Percentiles rank a stretch among this genome's conserved stretches.
Conservation (phyloP, 805 yeast genomes). For the Brettanomyces anomalus region DNA sequence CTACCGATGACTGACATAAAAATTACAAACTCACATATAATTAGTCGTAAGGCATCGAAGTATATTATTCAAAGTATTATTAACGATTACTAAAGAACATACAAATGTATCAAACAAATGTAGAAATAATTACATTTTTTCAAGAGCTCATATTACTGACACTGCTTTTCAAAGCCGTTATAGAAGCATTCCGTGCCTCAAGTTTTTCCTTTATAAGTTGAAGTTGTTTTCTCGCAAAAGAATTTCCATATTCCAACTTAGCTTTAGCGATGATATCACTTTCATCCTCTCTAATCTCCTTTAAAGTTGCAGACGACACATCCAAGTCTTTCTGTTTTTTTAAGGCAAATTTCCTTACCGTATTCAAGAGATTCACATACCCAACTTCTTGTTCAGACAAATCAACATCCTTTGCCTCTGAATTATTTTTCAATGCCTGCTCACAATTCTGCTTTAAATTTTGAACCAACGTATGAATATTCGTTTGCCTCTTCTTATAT, state of each 20-base stretch:
- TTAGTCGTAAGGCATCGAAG: no score
- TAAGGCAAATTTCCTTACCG: constrained; percentile 7
- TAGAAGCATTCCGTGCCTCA: constrained; percentile 6
- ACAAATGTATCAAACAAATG: no score
- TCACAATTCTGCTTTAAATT: constrained; percentile 7
- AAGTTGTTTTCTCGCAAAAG: constrained; percentile 5
- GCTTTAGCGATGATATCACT: constrained; percentile 4
- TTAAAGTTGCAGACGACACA: constrained; percentile 7
- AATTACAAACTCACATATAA: no score
- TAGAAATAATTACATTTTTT: no score
- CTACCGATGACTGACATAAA: no score
- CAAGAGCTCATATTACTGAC: no score
- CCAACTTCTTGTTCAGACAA: constrained; percentile 20
- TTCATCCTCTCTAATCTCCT: constrained; percentile 13
- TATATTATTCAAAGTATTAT: no score
- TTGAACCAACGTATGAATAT: constrained; percentile 11
- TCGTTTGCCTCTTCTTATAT: constrained; percentile 23
- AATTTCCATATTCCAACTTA: constrained; percentile 3
- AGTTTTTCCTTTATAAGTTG: constrained; percentile 13
- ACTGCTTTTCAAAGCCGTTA: no score
- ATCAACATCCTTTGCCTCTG: constrained; percentile 7
- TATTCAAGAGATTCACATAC: constrained; percentile 18
- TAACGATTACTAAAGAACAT: no score
- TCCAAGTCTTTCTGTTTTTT: constrained; percentile 10
- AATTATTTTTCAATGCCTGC: constrained; percentile 4